These are phyloP conservation scores for Microbotryum lychnidis-dioicae DNA, from an alignment of 1,284 basidiomycete species.

Conservation along the genomic window DNA sequence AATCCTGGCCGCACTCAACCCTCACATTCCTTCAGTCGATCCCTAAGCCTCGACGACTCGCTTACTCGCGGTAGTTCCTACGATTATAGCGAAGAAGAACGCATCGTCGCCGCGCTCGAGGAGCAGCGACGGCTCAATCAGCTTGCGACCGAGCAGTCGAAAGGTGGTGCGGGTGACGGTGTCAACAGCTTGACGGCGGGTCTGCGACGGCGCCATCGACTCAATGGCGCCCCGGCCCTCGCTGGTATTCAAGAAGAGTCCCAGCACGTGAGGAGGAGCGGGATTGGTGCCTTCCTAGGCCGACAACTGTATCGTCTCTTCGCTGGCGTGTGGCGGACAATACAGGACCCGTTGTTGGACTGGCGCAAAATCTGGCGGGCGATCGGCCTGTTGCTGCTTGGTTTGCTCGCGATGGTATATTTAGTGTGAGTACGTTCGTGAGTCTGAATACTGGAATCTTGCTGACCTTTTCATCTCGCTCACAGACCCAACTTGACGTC, in stretches of 20 bases:
- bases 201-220: background rate
- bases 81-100: slow-evolving; percentile 65
- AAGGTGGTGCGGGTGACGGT: background rate
- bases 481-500: no score
- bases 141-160: background rate
- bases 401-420: no score
- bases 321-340: background rate
- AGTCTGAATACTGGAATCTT: no score
- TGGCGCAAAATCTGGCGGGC: slow-evolving; percentile 43
- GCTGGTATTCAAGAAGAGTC: slow-evolving; percentile 1
- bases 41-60: slow-evolving; percentile 45
- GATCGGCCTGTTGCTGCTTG: slow-evolving; percentile 29
- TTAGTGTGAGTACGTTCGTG: no score
- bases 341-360: slow-evolving; percentile 24
- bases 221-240: background rate
- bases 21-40: background rate
- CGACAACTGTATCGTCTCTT: slow-evolving; percentile 5
- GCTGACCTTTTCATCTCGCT: no score
- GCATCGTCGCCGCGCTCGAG: slow-evolving; percentile 26
- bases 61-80: slow-evolving; percentile 56
- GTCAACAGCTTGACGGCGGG: background rate
- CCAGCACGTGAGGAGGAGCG: background rate
- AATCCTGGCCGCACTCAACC: slow-evolving; percentile 1
- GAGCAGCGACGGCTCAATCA: slow-evolving; percentile 5
- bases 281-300: slow-evolving; percentile 7